A percentile compares a stretch with the other conserved stretches of the same genome.
These are phyloP conservation scores for Diaporthe citriasiana DNA, from an alignment of 2,329 filamentous ascomycete species.

Conservation along the genomic window DNA sequence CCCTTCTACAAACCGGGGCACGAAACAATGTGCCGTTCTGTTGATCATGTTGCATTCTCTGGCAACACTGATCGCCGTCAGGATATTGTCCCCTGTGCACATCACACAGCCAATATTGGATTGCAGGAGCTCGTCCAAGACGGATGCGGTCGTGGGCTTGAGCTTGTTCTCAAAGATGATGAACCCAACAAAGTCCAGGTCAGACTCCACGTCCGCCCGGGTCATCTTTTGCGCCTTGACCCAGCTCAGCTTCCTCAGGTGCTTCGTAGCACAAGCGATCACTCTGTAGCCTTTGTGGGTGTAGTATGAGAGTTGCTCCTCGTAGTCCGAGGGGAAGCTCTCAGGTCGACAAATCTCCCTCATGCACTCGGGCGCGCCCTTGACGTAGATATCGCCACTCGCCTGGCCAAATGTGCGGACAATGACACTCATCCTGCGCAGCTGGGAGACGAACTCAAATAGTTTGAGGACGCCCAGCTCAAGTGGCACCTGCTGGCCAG, in stretches of 20 bases:
- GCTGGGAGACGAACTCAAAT: constrained; percentile 95
- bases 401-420: constrained; percentile 89
- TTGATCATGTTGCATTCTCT: constrained; percentile 90
- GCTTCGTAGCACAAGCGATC: constrained; percentile 93
- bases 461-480: constrained; percentile 92
- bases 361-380: constrained; percentile 97
- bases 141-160: constrained; percentile 85
- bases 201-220: constrained; percentile 84
- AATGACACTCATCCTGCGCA: constrained; percentile 92
- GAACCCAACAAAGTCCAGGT: constrained; percentile 91
- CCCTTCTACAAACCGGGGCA: constrained; percentile 89
- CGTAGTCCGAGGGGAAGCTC: constrained; percentile 89
- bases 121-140: constrained; percentile 84
- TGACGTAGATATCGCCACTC: constrained; percentile 91
- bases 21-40: constrained; percentile 87
- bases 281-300: constrained; percentile 97
- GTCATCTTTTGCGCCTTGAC: constrained; percentile 96
- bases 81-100: constrained; percentile 98
- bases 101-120: constrained; percentile 93
- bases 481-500: constrained; percentile 65
- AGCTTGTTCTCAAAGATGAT: constrained; percentile 99
- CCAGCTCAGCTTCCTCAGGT: constrained; percentile 90
- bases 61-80: constrained; percentile 96
- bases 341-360: constrained; percentile 89
- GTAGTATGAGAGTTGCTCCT: constrained; percentile 89